Percentiles rank a stretch among this genome's conserved stretches.
These are phyloP conservation scores for Suhomyces kilbournensis DNA, from an alignment of 805 yeast species.

Conservation along the genomic window DNA sequence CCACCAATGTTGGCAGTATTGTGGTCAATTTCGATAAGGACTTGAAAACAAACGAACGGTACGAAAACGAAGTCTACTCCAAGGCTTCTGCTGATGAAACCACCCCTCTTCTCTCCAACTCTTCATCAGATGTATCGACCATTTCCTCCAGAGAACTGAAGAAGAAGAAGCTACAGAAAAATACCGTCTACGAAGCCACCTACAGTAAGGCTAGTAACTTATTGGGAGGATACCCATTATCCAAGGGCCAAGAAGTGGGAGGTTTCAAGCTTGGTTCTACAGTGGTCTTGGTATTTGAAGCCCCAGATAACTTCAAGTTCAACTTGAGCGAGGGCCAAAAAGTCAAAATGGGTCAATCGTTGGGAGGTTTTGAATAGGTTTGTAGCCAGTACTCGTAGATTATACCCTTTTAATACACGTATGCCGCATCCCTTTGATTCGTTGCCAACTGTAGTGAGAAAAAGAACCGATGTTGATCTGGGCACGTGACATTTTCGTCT, in stretches of 20 bases:
- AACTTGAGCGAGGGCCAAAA: constrained; percentile 66
- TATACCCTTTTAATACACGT: not conserved
- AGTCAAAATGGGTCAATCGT: constrained; percentile 79
- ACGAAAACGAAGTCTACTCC: constrained; percentile 47
- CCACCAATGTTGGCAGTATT: constrained; percentile 96
- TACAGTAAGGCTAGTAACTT: constrained; percentile 74
- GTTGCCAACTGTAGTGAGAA: not conserved
- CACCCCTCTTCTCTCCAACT: constrained; percentile 27
- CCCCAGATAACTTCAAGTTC: constrained; percentile 78
- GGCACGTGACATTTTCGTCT: not conserved
- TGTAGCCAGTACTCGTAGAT: not conserved
- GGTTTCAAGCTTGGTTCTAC: constrained; percentile 96
- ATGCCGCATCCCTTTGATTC: not conserved
- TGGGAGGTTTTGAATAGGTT: constrained; percentile 49
- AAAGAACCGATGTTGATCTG: not conserved
- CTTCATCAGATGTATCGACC: constrained; percentile 12
- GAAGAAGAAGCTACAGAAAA: constrained; percentile 50
- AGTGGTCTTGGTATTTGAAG: constrained; percentile 95
- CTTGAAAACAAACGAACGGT: constrained; percentile 75
- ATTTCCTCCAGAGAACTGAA: constrained; percentile 4
- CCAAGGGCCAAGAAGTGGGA: constrained; percentile 93
- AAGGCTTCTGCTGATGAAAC: constrained; percentile 23
- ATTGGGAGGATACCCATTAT: constrained; percentile 82
- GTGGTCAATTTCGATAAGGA: constrained; percentile 88
- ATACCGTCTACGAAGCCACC: constrained; percentile 91